These are phyloP conservation scores for Onygenales sp. DNA, from an alignment of 2,329 filamentous ascomycete genomes.

Conservation along the genomic window DNA sequence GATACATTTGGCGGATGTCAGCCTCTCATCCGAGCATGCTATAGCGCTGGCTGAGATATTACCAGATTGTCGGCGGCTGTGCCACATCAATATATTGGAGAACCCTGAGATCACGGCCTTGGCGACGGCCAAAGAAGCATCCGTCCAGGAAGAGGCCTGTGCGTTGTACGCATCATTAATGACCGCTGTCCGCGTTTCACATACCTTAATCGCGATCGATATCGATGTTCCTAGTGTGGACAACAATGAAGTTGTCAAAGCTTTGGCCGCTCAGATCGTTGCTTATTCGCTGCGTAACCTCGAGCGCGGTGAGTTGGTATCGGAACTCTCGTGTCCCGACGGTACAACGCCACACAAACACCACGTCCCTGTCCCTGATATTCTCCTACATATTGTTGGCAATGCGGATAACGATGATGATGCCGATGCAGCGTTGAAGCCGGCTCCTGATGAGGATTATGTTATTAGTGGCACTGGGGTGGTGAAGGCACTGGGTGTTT, in stretches of 20 bases:
- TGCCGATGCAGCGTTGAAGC: conserved; percentile 51
- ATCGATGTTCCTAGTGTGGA: conserved; percentile 76
- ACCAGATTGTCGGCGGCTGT: conserved; percentile 70
- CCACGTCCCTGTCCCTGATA: conserved; percentile 61
- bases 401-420: conserved; percentile 46
- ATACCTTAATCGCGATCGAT: conserved; percentile 77
- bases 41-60: conserved; percentile 86
- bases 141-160: conserved; percentile 82
- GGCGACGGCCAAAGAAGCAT: conserved; percentile 68
- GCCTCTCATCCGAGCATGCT: conserved; percentile 74
- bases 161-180: conserved; percentile 87
- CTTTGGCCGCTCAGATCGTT: conserved; percentile 86
- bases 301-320: conserved; percentile 63
- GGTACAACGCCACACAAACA: conserved; percentile 37
- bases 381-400: conserved; percentile 78
- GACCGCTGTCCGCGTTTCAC: conserved; percentile 74
- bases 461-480: conserved; percentile 93
- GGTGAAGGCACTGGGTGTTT: conserved; percentile 86
- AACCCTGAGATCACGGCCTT: conserved; percentile 57
- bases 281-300: conserved; percentile 90
- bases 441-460: conserved; percentile 83
- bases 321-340: conserved; percentile 36
- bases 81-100: conserved; percentile 78
- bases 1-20: conserved; percentile 77
- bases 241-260: conserved; percentile 84